Evolutionary conservation across 192 early-diverging fungal species (phyloP), one percentile per base, ranked within the genome.

Genomic region (Podila verticillata): DNA sequence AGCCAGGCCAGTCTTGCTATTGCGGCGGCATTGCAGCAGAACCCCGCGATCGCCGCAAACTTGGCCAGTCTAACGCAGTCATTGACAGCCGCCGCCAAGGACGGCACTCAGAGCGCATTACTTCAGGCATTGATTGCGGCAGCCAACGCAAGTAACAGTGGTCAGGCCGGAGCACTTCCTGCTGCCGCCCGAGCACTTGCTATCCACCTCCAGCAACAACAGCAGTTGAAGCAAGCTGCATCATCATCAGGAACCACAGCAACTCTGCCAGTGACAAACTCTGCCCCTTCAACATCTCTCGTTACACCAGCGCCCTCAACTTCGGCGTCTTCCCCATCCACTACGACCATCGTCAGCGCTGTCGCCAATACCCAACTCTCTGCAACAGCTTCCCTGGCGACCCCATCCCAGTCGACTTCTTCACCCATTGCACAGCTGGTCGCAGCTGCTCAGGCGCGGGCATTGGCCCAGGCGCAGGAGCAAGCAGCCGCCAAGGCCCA

Each of bases 401-500:
- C 58, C 0, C 7, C 26, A 19, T 19, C 58, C 6, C 28, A 31
- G 29, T 57, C 65, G 30, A 36, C 44, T 12, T 62, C 70, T n/a
- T 72, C 70, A 2, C 69, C 77, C 22, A 80, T 72, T 44, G 77
- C 77, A 24, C 70, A 72, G 61, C 56, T 80, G 5, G 70, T 72
- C 3, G 77, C 77, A 56, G 77, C 77, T n/a, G 77, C 75, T 36
- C 69, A 80, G 34, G 70, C 77, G 15, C 63, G 70, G 20, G 66
- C 31, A 22, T 28, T 51, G 51, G 49, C 28, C 7, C 49, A 66
- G 7, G 49, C 49, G 0, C 48, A 26, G n/a, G n/a, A 63, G 7
- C 49, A 67, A 58, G 49, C 13, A 8, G n/a, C 59, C 12, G 26
- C 29, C 24, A 57, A 68, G 26, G 47, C 15, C 30, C 32, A 62